phyloP scores from a whole-genome alignment of 495 filamentous ascomycete species.

The Neurospora sp. region DNA sequence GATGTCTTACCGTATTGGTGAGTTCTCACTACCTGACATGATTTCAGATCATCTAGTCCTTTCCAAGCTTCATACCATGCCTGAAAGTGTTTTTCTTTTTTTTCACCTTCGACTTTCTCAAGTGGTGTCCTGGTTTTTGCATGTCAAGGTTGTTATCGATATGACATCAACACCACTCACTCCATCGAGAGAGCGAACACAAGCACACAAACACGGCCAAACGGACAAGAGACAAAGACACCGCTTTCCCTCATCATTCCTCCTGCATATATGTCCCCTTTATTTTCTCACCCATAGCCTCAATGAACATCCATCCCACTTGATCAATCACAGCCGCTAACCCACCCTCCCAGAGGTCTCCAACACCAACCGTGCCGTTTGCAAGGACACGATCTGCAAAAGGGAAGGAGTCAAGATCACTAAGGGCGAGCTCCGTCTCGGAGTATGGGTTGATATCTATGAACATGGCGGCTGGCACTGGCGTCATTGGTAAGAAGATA shows the following conservation, averaged over 20 bases:
- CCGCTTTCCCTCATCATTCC: neutral
- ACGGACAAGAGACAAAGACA: neutral
- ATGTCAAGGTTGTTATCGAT: neutral
- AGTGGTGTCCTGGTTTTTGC: neutral
- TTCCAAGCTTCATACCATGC: no score
- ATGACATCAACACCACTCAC: neutral
- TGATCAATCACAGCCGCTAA: constrained; percentile 3
- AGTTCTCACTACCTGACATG: constrained; percentile 6
- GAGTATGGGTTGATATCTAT: constrained; percentile 49
- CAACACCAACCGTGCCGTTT: constrained; percentile 52
- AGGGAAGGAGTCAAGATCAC: constrained; percentile 52
- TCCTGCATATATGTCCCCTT: no score
- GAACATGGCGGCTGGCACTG: constrained; percentile 46
- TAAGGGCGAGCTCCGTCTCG: constrained; percentile 67
- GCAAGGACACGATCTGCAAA: constrained; percentile 59
- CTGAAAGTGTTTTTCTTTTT: no score
- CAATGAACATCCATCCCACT: neutral
- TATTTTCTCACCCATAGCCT: neutral
- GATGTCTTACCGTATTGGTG: constrained; percentile 31
- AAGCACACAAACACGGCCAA: neutral
- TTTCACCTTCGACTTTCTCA: no score
- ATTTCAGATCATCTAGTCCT: neutral
- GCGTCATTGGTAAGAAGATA: constrained; percentile 62
- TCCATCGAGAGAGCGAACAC: neutral
- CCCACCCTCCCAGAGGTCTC: constrained; percentile 43